These are phyloP conservation scores for Calonectria montana DNA, from an alignment of 2,329 filamentous ascomycete species.

Conservation along the genomic window DNA sequence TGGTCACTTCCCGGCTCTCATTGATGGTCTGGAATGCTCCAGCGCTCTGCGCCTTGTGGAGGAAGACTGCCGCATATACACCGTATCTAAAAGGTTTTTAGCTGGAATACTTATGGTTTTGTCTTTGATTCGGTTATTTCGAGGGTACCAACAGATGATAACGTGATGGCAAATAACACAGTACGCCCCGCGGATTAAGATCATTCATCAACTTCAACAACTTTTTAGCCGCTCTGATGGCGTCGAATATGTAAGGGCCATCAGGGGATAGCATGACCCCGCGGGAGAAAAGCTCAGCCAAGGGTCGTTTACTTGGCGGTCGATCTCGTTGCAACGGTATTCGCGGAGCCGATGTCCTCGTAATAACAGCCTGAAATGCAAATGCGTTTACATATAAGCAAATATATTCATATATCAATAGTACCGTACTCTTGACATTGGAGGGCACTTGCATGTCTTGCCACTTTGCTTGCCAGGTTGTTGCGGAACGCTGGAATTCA, in stretches of 20 bases:
- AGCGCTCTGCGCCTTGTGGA: neutral
- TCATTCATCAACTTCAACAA: neutral
- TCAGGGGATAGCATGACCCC: neutral
- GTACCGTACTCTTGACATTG: neutral
- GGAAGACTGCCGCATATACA: neutral
- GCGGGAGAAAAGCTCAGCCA: neutral
- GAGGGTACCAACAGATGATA: neutral
- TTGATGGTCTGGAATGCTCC: neutral
- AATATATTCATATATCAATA: slow-evolving; percentile 7
- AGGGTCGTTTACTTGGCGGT: neutral
- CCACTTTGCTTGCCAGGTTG: neutral
- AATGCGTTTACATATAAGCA: neutral
- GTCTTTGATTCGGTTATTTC: neutral
- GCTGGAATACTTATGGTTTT: neutral
- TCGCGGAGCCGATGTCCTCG: neutral
- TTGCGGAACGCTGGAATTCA: neutral
- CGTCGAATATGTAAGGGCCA: neutral
- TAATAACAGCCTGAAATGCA: slow-evolving; percentile 4
- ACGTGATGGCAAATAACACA: neutral
- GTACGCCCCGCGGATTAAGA: neutral
- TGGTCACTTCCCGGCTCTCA: neutral
- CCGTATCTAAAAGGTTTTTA: neutral
- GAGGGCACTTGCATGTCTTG: neutral
- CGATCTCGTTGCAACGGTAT: neutral
- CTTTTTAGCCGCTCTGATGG: neutral